phyloP scores from a whole-genome alignment of 2,329 filamentous ascomycete species.

The Talaromyces albobiverticillius region DNA sequence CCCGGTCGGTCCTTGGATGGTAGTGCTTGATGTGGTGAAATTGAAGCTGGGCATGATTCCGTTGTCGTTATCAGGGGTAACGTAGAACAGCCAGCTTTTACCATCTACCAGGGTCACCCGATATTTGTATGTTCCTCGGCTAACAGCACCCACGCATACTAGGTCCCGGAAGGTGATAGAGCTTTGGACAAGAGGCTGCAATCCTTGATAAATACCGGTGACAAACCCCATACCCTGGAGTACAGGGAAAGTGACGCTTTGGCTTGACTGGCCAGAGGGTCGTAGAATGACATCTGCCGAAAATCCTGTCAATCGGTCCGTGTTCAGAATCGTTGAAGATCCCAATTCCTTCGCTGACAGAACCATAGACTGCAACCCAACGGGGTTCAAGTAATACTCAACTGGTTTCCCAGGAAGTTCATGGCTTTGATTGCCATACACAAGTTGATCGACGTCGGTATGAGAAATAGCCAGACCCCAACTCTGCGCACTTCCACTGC shows the following conservation, averaged over 20 bases:
- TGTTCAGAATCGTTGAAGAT: constrained; percentile 54
- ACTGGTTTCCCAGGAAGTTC: constrained; percentile 56
- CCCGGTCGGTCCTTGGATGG: constrained; percentile 61
- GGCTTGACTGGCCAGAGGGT: constrained; percentile 49
- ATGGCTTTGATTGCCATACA: constrained; percentile 59
- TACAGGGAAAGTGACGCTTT: constrained; percentile 72
- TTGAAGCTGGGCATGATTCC: constrained; percentile 65
- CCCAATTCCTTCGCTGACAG: constrained; percentile 75
- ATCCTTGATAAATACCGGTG: constrained; percentile 70
- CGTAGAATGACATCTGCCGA: constrained; percentile 67
- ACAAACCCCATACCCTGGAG: constrained; percentile 89
- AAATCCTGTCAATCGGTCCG: constrained; percentile 54
- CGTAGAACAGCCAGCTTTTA: constrained; percentile 77
- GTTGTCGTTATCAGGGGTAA: constrained; percentile 50
- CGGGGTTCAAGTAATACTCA: constrained; percentile 74
- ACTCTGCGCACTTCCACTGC: constrained; percentile 60
- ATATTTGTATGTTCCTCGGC: constrained; percentile 71
- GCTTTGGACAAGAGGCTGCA: constrained; percentile 70
- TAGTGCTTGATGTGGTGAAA: constrained; percentile 59
- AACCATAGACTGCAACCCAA: constrained; percentile 76
- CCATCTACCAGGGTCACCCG: constrained; percentile 69
- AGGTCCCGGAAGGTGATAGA: constrained; percentile 71
- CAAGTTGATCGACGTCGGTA: constrained; percentile 63
- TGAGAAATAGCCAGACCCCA: constrained; percentile 80
- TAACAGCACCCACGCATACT: constrained; percentile 51